Evolutionary conservation across 192 early-diverging fungal species (phyloP).

Genomic region (Coemansia umbellata): DNA sequence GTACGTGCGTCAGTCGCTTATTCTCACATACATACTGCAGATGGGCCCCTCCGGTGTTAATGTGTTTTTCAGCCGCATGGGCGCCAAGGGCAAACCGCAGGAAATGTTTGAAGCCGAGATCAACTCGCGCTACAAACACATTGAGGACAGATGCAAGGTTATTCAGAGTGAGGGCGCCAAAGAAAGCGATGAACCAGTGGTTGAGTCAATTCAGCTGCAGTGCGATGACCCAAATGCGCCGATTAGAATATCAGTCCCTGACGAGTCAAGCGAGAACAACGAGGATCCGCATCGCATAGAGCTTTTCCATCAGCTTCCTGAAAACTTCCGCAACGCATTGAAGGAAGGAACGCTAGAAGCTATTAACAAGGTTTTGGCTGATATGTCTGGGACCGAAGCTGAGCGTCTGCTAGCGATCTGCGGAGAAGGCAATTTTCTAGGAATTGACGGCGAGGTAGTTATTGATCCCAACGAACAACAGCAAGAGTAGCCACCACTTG

Average conservation of each 20-base stretch:
- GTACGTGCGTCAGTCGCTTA: constrained; percentile 75
- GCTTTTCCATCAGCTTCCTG: constrained; percentile 68
- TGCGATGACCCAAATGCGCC: constrained; percentile 66
- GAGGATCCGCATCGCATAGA: constrained; percentile 59
- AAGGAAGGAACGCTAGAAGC: constrained; percentile 71
- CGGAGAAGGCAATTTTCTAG: constrained; percentile 67
- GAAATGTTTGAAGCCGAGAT: constrained; percentile 86
- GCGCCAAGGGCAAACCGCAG: constrained; percentile 56
- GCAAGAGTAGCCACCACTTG: neutral
- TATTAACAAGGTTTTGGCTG: constrained; percentile 78
- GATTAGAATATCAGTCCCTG: constrained; percentile 65
- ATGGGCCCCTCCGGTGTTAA: constrained; percentile 80
- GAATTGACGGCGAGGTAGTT: constrained; percentile 41
- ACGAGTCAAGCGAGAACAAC: constrained; percentile 41
- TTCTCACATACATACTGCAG: constrained; percentile 81
- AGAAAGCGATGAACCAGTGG: constrained; percentile 37
- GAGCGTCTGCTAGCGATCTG: constrained; percentile 74
- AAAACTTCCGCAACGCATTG: constrained; percentile 70
- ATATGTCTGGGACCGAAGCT: constrained; percentile 64
- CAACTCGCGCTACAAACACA: constrained; percentile 76
- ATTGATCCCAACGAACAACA: constrained; percentile 41
- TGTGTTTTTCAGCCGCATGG: constrained; percentile 74
- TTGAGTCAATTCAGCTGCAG: constrained; percentile 71
- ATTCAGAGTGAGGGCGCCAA: constrained; percentile 53
- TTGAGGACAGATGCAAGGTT: constrained; percentile 69